These are phyloP conservation scores for Pythium graminicola DNA, from an alignment of 352 stramenopile species.

Conservation along the genomic window DNA sequence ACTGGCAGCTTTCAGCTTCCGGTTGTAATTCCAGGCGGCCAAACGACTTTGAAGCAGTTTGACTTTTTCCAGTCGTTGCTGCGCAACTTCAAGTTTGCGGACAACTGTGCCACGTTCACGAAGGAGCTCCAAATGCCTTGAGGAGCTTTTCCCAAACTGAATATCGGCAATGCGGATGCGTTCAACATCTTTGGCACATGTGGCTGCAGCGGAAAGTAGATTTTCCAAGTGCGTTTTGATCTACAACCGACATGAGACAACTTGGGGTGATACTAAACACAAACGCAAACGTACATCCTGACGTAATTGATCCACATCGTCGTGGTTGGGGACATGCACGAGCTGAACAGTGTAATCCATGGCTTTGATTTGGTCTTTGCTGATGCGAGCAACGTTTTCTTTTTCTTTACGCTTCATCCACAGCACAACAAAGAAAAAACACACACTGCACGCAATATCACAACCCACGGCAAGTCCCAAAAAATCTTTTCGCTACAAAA, in stretches of 20 bases:
- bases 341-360: conserved; percentile 78
- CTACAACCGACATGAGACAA: conserved; percentile 20
- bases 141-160: conserved; percentile 69
- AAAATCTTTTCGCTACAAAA: conserved; percentile 63
- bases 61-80: conserved; percentile 65
- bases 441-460: conserved; percentile 59
- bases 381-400: conserved; percentile 49
- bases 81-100: conserved; percentile 50
- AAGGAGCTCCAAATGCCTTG: conserved; percentile 53
- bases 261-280: not conserved
- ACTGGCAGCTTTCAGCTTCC: conserved; percentile 34
- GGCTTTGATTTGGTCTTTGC: conserved; percentile 56
- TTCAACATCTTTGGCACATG: conserved; percentile 53
- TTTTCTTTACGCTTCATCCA: conserved; percentile 74
- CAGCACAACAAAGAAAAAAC: conserved; percentile 59
- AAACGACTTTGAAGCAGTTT: conserved; percentile 45
- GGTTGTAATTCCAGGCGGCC: conserved; percentile 33
- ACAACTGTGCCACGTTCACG: conserved; percentile 53
- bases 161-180: conserved; percentile 65
- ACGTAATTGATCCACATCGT: conserved; percentile 49
- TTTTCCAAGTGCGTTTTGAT: conserved; percentile 58
- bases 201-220: conserved; percentile 41
- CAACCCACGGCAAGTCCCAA: conserved; percentile 59
- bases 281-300: conserved; percentile 35
- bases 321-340: conserved; percentile 51